Conservation (phyloP, 225 moss, liverwort and hornwort species). For the Sphagnum contortum region DNA sequence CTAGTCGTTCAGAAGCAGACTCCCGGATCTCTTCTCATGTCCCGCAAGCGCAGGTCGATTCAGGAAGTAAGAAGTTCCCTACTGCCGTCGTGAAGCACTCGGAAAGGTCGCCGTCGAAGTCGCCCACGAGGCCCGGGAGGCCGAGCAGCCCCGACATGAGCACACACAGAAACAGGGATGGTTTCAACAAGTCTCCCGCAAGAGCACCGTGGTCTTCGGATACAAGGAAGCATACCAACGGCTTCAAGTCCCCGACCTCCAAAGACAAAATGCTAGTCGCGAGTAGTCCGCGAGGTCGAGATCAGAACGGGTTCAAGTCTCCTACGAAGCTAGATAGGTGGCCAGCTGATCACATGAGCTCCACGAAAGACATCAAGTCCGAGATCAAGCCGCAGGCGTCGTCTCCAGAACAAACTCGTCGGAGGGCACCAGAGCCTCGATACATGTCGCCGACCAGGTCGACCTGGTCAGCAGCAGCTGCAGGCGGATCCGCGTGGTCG, state of each 20-base stretch:
- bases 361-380: too few relatives aligned
- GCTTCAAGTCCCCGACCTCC: conserved; percentile 6
- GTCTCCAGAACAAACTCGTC: too few relatives aligned
- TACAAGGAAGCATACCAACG: conserved; percentile 5
- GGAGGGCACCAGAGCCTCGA: background rate
- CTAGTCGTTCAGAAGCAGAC: background rate
- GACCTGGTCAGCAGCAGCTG: conserved; percentile 2
- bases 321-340: background rate
- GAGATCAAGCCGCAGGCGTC: too few relatives aligned
- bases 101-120: conserved; percentile 5
- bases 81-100: background rate
- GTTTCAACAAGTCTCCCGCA: background rate
- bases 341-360: too few relatives aligned
- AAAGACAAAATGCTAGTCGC: background rate
- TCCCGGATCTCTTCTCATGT: background rate
- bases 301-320: conserved; percentile 5
- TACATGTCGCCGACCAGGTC: conserved; percentile 6
- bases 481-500: background rate
- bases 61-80: too few relatives aligned
- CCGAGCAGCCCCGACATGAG: background rate
- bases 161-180: conserved; percentile 1
- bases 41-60: background rate
- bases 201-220: conserved; percentile 6
- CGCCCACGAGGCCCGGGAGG: background rate
- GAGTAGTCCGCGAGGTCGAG: background rate